Base-by-base conservation (phyloP, 805 yeast species). In the Schizosaccharomyces lindneri region DNA sequence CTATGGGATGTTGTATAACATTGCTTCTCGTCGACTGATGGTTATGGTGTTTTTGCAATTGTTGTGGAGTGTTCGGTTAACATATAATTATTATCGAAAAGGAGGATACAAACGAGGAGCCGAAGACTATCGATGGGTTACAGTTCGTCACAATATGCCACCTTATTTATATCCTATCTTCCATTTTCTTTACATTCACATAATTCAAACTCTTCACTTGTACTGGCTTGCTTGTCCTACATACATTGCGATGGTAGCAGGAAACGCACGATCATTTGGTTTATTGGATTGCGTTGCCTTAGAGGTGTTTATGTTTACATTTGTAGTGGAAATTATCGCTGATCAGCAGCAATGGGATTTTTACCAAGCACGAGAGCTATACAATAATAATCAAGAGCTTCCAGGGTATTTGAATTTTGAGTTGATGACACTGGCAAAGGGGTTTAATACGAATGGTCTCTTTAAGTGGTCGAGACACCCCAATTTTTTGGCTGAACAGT, bases 401-500 rank as follows among this genome's bases (percentile, higher is more conserved):
- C 61, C 43, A 15, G 29, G 21, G 21, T 1, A n/a, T 5, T 24
- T 31, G 29, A 43, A 57, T 17, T 51, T 24, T 13, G 43, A 39
- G 6, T 41, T 48, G 11, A 27, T 31, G 43, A n/a, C 43, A 15
- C 27, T 64, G 6, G 62, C 62, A 32, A 61, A 61, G 2, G 64
- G 64, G 3, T 64, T 63, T 48, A 63, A 63, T 51, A 62, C 64
- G 1, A 7, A 21, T 17, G 64, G 65, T n/a, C 63, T 63, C 3
- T 64, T 60, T 32, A 63, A 62, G n/a, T 63, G 51, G 36, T 55
- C 61, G 39, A 48, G 65, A 24, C 64, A 62, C 36, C 63, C 64
- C 15, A 63, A 62, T 36, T 59, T 63, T 55, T 31, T 88, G 32
- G 43, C 59, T 29, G 65, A 64, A 61, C 65, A 64, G 31, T 27